Evolutionary conservation across 371 early-diverging fungal species (phyloP).

Genomic region (Apophysomyces variabilis): DNA sequence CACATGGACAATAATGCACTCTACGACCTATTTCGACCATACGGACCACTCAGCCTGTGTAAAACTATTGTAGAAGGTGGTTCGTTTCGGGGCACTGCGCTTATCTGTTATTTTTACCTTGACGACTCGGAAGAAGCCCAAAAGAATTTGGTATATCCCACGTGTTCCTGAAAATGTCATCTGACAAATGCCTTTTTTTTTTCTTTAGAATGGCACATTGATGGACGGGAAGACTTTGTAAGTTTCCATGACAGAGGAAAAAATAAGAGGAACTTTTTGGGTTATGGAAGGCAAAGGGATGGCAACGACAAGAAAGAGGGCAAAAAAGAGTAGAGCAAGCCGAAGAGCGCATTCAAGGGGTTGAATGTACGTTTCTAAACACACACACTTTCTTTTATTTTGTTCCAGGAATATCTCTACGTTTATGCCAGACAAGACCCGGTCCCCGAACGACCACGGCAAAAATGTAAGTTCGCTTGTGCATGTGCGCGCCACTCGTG

Average conservation of each 20-base stretch:
- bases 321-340: background rate
- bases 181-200: conserved; percentile 9
- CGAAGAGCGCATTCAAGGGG: background rate
- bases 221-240: conserved; percentile 25
- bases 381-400: background rate
- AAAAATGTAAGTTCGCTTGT: conserved; percentile 5
- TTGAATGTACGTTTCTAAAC: background rate
- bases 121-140: conserved; percentile 38
- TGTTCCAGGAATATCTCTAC: conserved; percentile 2
- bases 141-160: conserved; percentile 30
- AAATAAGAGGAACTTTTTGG: background rate
- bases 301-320: background rate
- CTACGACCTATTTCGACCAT: conserved; percentile 42
- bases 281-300: background rate
- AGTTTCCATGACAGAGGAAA: conserved; percentile 9
- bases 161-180: conserved; percentile 1
- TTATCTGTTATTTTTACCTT: conserved; percentile 43
- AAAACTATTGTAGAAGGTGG: conserved; percentile 34
- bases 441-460: conserved; percentile 8
- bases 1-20: conserved; percentile 32
- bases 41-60: conserved; percentile 43
- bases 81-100: conserved; percentile 33
- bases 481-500: conserved; percentile 8
- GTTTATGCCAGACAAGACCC: conserved; percentile 4
- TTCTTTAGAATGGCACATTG: conserved; percentile 20